phyloP scores from a whole-genome alignment of 164 flowering plant species.

The Tetrastigma voinierianum region DNA sequence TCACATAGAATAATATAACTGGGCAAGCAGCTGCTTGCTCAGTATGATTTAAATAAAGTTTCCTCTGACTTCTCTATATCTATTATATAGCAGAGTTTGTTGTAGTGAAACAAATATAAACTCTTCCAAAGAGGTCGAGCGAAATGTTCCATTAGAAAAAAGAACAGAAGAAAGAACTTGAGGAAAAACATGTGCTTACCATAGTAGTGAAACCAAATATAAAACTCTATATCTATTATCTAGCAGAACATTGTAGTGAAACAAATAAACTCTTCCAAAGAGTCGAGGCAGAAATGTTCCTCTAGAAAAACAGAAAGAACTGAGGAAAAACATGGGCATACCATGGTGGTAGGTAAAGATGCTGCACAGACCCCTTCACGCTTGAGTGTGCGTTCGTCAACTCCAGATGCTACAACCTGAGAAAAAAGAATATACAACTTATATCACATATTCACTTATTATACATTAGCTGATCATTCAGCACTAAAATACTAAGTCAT shows the following conservation, averaged over 20 bases:
- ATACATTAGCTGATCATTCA: background rate
- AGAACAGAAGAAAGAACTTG: background rate
- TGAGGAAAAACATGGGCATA: conserved; percentile 19
- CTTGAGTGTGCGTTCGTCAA: conserved; percentile 95
- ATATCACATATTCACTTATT: background rate
- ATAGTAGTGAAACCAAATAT: no score
- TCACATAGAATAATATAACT: background rate
- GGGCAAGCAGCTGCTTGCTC: background rate
- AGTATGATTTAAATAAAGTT: background rate
- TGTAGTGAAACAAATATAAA: background rate
- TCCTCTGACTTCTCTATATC: background rate
- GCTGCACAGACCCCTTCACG: conserved; percentile 99
- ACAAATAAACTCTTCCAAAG: background rate
- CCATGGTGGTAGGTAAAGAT: conserved; percentile 98
- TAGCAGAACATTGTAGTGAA: background rate
- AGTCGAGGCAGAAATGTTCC: background rate
- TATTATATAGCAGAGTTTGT: background rate
- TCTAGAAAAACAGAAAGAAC: background rate
- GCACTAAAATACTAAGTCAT: background rate
- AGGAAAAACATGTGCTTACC: conserved; percentile 32
- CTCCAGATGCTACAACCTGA: conserved; percentile 98
- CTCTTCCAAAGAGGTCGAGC: background rate
- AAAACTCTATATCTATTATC: background rate
- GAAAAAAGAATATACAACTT: background rate
- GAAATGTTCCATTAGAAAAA: background rate